Evolutionary conservation across 2,329 filamentous ascomycete species (phyloP).

Genomic region (Diaporthe capsici): DNA sequence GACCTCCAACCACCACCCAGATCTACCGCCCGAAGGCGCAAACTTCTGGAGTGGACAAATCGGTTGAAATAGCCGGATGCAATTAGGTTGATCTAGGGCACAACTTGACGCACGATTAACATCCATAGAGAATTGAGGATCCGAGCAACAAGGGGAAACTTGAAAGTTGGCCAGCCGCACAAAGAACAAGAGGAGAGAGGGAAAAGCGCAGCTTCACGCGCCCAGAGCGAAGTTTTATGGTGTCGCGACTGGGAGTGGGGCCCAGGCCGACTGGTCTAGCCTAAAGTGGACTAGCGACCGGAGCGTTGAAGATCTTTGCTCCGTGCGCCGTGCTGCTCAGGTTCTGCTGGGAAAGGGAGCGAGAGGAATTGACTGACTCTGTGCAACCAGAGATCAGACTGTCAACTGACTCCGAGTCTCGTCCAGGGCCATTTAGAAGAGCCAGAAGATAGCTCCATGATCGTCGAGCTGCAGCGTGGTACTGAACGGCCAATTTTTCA

Average conservation of each 20-base stretch:
- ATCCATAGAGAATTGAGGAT: conserved; percentile 68
- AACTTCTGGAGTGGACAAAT: conserved; percentile 56
- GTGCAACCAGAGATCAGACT: conserved; percentile 2
- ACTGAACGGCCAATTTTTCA: conserved; percentile 40
- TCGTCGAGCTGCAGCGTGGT: conserved; percentile 34
- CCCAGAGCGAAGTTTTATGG: conserved; percentile 43
- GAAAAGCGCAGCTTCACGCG: conserved; percentile 44
- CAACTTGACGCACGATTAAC: conserved; percentile 76
- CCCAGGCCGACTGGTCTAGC: not conserved
- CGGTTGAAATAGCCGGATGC: conserved; percentile 73
- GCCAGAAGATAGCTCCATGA: conserved; percentile 5
- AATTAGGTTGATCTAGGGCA: conserved; percentile 85
- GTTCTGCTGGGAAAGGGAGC: not conserved
- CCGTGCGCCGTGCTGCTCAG: not conserved
- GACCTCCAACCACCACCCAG: conserved; percentile 55
- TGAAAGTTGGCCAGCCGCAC: conserved; percentile 83
- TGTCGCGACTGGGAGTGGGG: conserved; percentile 32
- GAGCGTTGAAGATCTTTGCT: conserved; percentile 31
- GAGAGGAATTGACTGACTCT: conserved; percentile 1
- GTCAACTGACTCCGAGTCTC: conserved; percentile 9
- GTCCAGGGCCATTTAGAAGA: not conserved
- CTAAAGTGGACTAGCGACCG: conserved; percentile 10
- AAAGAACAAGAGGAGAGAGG: conserved; percentile 72
- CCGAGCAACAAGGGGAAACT: conserved; percentile 86
- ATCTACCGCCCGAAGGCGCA: conserved; percentile 57